phyloP scores from a whole-genome alignment of 352 stramenopile species.

The Thraustochytrium sp. region DNA sequence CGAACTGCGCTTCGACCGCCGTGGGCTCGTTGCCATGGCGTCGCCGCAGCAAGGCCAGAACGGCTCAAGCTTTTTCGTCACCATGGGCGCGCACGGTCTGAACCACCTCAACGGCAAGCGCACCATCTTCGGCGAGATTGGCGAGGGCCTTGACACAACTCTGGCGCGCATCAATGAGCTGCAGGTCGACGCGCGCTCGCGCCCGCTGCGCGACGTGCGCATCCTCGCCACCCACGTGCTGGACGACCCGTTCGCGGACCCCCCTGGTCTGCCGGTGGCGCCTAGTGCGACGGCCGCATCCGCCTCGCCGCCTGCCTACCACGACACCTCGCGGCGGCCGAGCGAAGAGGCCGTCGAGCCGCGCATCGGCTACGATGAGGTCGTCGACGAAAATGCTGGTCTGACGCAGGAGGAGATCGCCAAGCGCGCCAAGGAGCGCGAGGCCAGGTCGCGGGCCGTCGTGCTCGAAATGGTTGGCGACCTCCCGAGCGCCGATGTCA shows the following conservation, averaged over 20 bases:
- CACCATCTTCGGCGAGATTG: constrained; percentile 83
- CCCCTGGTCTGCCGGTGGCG: background rate
- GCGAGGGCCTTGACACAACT: constrained; percentile 81
- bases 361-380: constrained; percentile 80
- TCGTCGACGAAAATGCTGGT: constrained; percentile 58
- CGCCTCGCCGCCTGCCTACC: too few relatives aligned
- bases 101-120: constrained; percentile 80
- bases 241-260: constrained; percentile 72
- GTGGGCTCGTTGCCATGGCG: constrained; percentile 46
- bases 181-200: constrained; percentile 87
- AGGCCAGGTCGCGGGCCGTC: constrained; percentile 74
- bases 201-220: constrained; percentile 93
- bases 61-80: constrained; percentile 95
- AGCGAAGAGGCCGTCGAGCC: constrained; percentile 78
- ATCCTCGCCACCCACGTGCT: constrained; percentile 56
- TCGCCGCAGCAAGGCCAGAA: constrained; percentile 57
- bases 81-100: constrained; percentile 74
- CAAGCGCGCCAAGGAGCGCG: constrained; percentile 54
- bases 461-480: constrained; percentile 99
- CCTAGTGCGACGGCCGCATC: background rate
- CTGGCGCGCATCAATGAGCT: constrained; percentile 85
- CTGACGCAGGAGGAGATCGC: constrained; percentile 50
- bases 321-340: constrained; percentile 53
- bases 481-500: constrained; percentile 90
- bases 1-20: constrained; percentile 58